These are phyloP conservation scores for Lactuca saligna DNA, from an alignment of 129 eudicot species.

Conservation along the genomic window DNA sequence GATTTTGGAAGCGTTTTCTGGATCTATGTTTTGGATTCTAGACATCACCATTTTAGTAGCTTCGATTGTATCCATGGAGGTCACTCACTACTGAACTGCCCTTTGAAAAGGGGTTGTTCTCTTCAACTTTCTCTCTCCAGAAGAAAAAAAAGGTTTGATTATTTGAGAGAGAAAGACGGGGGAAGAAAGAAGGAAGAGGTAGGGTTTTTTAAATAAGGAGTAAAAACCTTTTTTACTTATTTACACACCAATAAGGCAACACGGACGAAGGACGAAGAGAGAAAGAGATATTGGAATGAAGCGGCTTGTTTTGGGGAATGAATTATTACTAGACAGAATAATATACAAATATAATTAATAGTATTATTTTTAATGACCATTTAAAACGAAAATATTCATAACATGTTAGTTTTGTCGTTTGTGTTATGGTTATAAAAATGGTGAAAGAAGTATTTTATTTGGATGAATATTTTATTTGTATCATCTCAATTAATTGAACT, in stretches of 20 bases:
- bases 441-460: no score
- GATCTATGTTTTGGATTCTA: conserved; percentile 78
- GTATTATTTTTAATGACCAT: no score
- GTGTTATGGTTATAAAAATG: no score
- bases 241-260: neutral
- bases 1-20: conserved; percentile 87
- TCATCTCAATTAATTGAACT: no score
- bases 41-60: conserved; percentile 77
- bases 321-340: no score
- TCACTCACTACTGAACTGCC: conserved; percentile 22
- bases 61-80: conserved; percentile 78
- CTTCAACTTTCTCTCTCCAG: conserved; percentile 7
- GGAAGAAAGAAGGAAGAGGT: conserved; percentile 19
- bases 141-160: conserved; percentile 19
- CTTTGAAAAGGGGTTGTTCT: conserved; percentile 7
- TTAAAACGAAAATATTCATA: no score
- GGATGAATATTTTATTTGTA: no score
- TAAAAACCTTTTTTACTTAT: conserved; percentile 19
- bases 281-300: no score
- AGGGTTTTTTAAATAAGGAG: conserved; percentile 44
- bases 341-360: no score
- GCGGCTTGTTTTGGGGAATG: no score
- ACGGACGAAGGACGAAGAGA: no score
- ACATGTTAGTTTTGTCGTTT: no score
- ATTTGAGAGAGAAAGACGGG: conserved; percentile 24